Conservation (phyloP, 73 alveolate species). For the Uronychia binucleata region DNA sequence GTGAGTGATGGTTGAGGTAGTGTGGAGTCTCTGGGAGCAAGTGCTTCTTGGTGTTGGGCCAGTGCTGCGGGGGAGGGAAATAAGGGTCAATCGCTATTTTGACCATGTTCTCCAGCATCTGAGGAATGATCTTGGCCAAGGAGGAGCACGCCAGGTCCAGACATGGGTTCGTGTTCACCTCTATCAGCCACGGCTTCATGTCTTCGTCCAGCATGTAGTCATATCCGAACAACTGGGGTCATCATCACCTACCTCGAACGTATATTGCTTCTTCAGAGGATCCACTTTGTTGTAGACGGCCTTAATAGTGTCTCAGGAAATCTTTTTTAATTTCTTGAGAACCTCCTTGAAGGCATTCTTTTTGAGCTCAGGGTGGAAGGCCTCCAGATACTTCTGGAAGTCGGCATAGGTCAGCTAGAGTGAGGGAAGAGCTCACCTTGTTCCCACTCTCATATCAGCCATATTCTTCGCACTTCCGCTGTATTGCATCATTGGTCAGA, state of each 20-base stretch:
- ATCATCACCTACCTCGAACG: conserved; percentile 9
- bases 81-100: conserved; percentile 61
- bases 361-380: conserved; percentile 46
- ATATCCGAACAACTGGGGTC: conserved; percentile 33
- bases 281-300: conserved; percentile 66
- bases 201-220: conserved; percentile 53
- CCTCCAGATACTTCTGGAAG: conserved; percentile 71
- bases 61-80: conserved; percentile 51
- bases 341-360: conserved; percentile 47
- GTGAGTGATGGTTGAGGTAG: too few species aligned
- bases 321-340: conserved; percentile 68
- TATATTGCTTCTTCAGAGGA: too few species aligned
- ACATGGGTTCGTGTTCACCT: conserved; percentile 60
- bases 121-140: conserved; percentile 31
- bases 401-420: conserved; percentile 74
- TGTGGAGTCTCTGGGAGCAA: conserved; percentile 44
- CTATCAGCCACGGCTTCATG: conserved; percentile 32
- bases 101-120: conserved; percentile 48
- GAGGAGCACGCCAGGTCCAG: conserved; percentile 28
- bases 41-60: conserved; percentile 51
- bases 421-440: conserved; percentile 72
- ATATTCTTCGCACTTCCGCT: conserved; percentile 77
- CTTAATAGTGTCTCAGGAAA: conserved; percentile 67
- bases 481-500: conserved; percentile 92
- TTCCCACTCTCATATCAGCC: conserved; percentile 83